These are phyloP conservation scores for Starmera quercuum DNA, from an alignment of 805 yeast genomes.

Conservation along the genomic window DNA sequence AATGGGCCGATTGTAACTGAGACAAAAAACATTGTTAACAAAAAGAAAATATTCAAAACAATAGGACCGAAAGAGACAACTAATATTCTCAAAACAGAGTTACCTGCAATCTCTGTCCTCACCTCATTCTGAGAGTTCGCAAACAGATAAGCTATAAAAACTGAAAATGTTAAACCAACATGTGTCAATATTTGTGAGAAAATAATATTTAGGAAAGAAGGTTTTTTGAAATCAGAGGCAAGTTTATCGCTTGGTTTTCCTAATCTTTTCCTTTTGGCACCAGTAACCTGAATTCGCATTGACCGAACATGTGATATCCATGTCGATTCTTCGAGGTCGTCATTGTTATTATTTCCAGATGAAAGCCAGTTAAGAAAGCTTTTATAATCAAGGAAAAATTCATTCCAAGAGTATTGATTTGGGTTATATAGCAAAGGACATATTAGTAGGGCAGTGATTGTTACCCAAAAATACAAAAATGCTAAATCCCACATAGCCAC, in stretches of 20 bases:
- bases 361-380: constrained; percentile 35
- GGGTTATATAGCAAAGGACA: constrained; percentile 63
- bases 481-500: constrained; percentile 55
- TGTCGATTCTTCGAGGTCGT: constrained; percentile 17
- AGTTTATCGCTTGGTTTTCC: constrained; percentile 31
- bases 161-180: constrained; percentile 23
- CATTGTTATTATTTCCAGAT: constrained; percentile 38
- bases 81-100: constrained; percentile 34
- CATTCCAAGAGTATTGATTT: constrained; percentile 55
- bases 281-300: constrained; percentile 47
- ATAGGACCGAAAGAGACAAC: constrained; percentile 43
- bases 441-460: constrained; percentile 42
- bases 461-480: constrained; percentile 56
- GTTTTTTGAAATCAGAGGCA: constrained; percentile 38
- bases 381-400: constrained; percentile 54
- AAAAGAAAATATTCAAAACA: constrained; percentile 30
- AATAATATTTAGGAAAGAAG: constrained; percentile 38
- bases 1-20: constrained; percentile 44
- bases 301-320: constrained; percentile 45
- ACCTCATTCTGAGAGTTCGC: constrained; percentile 45
- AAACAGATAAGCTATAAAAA: constrained; percentile 42
- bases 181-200: constrained; percentile 34
- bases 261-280: constrained; percentile 39
- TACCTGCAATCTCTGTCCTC: constrained; percentile 25
- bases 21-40: constrained; percentile 31